A percentile compares a stretch with the other conserved stretches of the same genome.
These are phyloP conservation scores for Eragrostis curvula DNA, from an alignment of 176 grass and related monocot species.

Conservation along the genomic window DNA sequence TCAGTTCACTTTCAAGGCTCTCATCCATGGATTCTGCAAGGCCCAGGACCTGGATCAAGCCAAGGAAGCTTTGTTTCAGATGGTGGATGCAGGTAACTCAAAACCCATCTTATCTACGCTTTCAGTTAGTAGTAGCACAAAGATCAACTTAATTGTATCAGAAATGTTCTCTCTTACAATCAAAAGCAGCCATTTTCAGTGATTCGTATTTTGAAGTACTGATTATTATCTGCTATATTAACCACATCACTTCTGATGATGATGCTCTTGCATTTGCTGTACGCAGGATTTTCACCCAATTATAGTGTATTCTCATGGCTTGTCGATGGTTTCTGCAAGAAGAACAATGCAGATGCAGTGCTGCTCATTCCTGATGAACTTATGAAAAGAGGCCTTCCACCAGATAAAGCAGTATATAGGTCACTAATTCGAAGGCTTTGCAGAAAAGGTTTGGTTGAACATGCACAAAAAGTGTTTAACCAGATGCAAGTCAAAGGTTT, in stretches of 20 bases:
- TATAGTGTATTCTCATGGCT: constrained; percentile 84
- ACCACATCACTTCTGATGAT: constrained; percentile 8
- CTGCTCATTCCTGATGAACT: constrained; percentile 78
- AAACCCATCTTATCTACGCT: not conserved
- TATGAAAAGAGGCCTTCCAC: constrained; percentile 58
- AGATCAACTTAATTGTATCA: too few species aligned
- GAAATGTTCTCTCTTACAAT: not conserved
- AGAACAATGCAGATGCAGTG: constrained; percentile 64
- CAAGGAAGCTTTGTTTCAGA: constrained; percentile 77
- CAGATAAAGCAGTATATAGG: constrained; percentile 78
- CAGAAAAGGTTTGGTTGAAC: constrained; percentile 64
- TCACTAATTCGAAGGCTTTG: constrained; percentile 86
- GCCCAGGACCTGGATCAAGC: constrained; percentile 65
- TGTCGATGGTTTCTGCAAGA: constrained; percentile 71
- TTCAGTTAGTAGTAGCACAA: not conserved
- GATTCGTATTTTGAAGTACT: not conserved
- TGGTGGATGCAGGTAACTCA: constrained; percentile 75
- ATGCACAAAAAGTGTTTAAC: constrained; percentile 58
- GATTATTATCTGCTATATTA: not conserved
- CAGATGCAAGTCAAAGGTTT: constrained; percentile 73
- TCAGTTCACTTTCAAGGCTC: constrained; percentile 89
- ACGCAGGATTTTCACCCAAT: constrained; percentile 70
- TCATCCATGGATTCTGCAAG: constrained; percentile 93
- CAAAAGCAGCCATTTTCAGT: not conserved
- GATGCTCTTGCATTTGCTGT: constrained; percentile 19